Evolutionary conservation across 202 grass and related monocot genomes (phyloP).

Genomic region (Setaria viridis): DNA sequence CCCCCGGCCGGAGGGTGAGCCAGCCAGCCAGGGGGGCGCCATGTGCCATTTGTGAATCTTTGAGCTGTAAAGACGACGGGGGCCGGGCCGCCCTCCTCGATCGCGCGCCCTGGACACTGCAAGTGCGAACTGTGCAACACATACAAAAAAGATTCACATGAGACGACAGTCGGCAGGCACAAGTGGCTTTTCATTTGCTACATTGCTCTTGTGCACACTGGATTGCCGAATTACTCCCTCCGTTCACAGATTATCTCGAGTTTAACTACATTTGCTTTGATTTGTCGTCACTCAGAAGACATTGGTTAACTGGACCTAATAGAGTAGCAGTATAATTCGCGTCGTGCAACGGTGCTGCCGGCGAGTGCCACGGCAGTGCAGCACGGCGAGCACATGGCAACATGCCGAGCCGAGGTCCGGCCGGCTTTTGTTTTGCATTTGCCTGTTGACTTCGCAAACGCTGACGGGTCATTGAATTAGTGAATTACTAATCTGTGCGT

Average conservation of each 20-base stretch:
- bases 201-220: slow-evolving; percentile 10
- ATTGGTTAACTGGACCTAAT: too few relatives aligned
- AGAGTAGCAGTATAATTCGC: not conserved
- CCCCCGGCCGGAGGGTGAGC: not conserved
- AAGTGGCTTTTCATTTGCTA: not conserved
- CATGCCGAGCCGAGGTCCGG: not conserved
- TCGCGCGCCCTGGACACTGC: not conserved
- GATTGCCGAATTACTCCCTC: not conserved
- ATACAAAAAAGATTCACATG: not conserved
- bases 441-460: slow-evolving; percentile 22
- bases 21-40: slow-evolving; percentile 11
- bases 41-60: slow-evolving; percentile 54
- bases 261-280: not conserved
- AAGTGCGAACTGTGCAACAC: not conserved
- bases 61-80: slow-evolving; percentile 51
- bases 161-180: not conserved
- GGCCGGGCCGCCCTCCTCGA: not conserved
- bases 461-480: not conserved
- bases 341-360: not conserved
- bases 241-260: not conserved
- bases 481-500: not conserved
- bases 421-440: slow-evolving; percentile 37
- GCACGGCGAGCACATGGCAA: slow-evolving; percentile 34
- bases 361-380: slow-evolving; percentile 25
- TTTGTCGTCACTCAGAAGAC: not conserved